Percentiles rank a stretch among this genome's conserved stretches.
These are phyloP conservation scores for Senna siamea DNA, from an alignment of 306 rosid species.

Conservation along the genomic window DNA sequence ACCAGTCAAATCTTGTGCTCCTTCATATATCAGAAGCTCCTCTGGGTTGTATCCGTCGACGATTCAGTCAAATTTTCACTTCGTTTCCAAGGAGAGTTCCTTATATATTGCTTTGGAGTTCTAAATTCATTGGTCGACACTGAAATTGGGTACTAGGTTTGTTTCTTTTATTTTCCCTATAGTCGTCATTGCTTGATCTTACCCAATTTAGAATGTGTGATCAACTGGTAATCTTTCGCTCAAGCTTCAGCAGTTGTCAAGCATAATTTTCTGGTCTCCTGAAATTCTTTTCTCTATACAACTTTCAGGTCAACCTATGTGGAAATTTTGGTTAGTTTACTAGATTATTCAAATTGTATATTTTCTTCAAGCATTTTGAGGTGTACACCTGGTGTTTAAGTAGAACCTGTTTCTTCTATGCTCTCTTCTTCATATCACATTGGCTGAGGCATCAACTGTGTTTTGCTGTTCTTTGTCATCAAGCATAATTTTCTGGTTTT, in stretches of 20 bases:
- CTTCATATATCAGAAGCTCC: constrained; percentile 1
- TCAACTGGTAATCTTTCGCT: constrained; percentile 25
- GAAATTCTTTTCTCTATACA: constrained; percentile 19
- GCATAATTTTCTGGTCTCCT: constrained; percentile 38
- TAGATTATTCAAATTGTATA: constrained; percentile 23
- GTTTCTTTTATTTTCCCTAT: background rate
- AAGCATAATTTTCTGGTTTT: constrained; percentile 10
- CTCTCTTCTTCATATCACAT: constrained; percentile 7
- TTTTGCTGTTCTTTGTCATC: constrained; percentile 10
- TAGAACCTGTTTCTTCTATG: background rate
- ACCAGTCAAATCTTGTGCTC: constrained; percentile 19
- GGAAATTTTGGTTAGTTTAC: background rate
- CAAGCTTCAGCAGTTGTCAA: constrained; percentile 31
- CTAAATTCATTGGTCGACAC: constrained; percentile 10
- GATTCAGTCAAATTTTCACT: constrained; percentile 23
- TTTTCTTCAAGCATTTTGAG: constrained; percentile 9
- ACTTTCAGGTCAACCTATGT: constrained; percentile 28
- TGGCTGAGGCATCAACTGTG: background rate
- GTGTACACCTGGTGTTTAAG: constrained; percentile 12
- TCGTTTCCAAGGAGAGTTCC: background rate
- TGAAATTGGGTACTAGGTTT: constrained; percentile 20
- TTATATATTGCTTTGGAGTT: constrained; percentile 24
- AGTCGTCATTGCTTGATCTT: constrained; percentile 18
- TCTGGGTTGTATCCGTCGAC: constrained; percentile 15
- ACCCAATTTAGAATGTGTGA: constrained; percentile 28